Percentiles rank a stretch among this genome's conserved stretches.
These are phyloP conservation scores for Cordyceps cateniannulata DNA, from an alignment of 2,329 filamentous ascomycete species.

Conservation along the genomic window DNA sequence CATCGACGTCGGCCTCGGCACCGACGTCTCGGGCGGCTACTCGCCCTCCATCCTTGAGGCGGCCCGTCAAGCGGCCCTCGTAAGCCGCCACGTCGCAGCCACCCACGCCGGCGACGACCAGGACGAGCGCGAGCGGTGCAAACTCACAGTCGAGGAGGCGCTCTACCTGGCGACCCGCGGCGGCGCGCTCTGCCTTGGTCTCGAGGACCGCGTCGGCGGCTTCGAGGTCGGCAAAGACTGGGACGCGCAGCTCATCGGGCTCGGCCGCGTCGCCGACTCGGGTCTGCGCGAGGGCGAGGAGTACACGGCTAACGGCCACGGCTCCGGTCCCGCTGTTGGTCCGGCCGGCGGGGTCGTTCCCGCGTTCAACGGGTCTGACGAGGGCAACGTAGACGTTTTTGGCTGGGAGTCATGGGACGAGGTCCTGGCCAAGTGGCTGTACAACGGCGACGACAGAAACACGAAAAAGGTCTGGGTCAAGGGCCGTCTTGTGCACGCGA, in stretches of 20 bases:
- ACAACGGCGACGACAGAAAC: slow-evolving; percentile 87
- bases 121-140: slow-evolving; percentile 42
- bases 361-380: slow-evolving; percentile 24
- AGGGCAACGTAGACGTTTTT: slow-evolving; percentile 77
- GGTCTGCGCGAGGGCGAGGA: slow-evolving; percentile 25
- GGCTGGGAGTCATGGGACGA: slow-evolving; percentile 89
- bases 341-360: slow-evolving; percentile 15
- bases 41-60: slow-evolving; percentile 74
- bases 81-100: slow-evolving; percentile 61
- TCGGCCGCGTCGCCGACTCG: slow-evolving; percentile 45
- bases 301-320: slow-evolving; percentile 11
- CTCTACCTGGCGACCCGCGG: slow-evolving; percentile 84
- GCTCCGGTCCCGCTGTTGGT: neutral
- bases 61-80: slow-evolving; percentile 73
- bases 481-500: slow-evolving; percentile 68
- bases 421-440: slow-evolving; percentile 87
- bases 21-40: slow-evolving; percentile 86
- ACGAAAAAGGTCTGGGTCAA: slow-evolving; percentile 83
- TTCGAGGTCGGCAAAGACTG: slow-evolving; percentile 85
- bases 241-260: slow-evolving; percentile 77
- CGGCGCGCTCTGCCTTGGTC: slow-evolving; percentile 73
- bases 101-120: slow-evolving; percentile 34
- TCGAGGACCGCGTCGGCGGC: slow-evolving; percentile 64
- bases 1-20: slow-evolving; percentile 77
- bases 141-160: slow-evolving; percentile 78